Evolutionary conservation across 1,139 yeast species (phyloP).

Genomic region (Pichia sp.): DNA sequence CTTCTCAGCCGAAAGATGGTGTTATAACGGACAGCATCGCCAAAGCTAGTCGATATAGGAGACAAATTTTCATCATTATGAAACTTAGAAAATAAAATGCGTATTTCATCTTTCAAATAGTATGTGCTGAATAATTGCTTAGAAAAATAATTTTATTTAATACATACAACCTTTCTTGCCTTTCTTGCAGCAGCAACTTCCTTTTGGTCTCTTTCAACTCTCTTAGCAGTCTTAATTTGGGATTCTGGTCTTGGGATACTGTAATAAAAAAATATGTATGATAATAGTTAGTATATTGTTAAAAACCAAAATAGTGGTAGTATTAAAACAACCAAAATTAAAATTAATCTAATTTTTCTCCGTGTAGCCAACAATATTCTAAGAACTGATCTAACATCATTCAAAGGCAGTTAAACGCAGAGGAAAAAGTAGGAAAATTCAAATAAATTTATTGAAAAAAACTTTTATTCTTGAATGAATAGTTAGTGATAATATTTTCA

Average conservation of each 20-base stretch:
- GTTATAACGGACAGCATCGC: slow-evolving; percentile 92
- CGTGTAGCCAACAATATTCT: slow-evolving; percentile 13
- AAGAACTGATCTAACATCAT: slow-evolving; percentile 28
- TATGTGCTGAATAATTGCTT: background rate
- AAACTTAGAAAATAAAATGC: slow-evolving; percentile 1
- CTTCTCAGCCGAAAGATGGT: slow-evolving; percentile 99
- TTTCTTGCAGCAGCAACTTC: slow-evolving; percentile 83
- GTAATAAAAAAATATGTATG: slow-evolving; percentile 14
- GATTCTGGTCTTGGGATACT: slow-evolving; percentile 71
- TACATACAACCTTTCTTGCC: slow-evolving; percentile 87
- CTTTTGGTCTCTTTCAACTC: slow-evolving; percentile 80
- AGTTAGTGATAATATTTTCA: background rate
- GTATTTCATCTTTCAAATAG: background rate
- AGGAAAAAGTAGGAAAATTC: slow-evolving; percentile 25
- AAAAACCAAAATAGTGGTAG: slow-evolving; percentile 3
- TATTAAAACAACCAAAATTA: background rate
- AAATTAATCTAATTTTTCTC: slow-evolving; percentile 10
- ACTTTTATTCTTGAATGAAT: background rate
- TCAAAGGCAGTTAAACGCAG: slow-evolving; percentile 27
- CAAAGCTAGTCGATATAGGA: slow-evolving; percentile 67
- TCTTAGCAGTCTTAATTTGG: slow-evolving; percentile 89
- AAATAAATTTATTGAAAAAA: slow-evolving; percentile 3
- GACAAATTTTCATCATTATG: slow-evolving; percentile 48
- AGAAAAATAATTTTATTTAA: slow-evolving; percentile 1
- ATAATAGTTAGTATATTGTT: slow-evolving; percentile 14